phyloP scores from a whole-genome alignment of 129 eudicot species.

The Flaveria sonorensis region DNA sequence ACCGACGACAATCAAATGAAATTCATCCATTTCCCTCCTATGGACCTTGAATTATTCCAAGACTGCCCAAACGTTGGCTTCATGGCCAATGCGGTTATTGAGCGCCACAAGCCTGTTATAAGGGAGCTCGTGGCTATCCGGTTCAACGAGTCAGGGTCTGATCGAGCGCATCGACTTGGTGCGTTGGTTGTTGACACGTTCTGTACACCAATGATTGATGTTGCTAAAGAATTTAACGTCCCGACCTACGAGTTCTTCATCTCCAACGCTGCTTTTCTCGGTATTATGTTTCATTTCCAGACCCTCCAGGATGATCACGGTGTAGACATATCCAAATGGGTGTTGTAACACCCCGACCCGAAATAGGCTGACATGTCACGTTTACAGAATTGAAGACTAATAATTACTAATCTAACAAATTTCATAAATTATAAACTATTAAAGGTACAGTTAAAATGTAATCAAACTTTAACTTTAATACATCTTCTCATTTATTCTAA shows the following conservation, averaged over 20 bases:
- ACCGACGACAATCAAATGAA: conserved; percentile 17
- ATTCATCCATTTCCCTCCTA: conserved; percentile 45
- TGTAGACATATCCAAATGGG: conserved; percentile 36
- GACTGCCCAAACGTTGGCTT: conserved; percentile 31
- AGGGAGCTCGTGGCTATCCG: conserved; percentile 20
- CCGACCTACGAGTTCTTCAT: conserved; percentile 48
- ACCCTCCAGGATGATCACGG: conserved; percentile 38
- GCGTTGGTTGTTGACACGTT: conserved; percentile 61
- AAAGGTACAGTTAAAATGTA: no score
- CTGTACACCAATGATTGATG: conserved; percentile 56
- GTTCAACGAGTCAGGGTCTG: conserved; percentile 5
- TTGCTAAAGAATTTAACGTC: conserved; percentile 48
- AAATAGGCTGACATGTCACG: no score
- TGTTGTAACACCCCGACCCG: no score
- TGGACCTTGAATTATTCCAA: conserved; percentile 31
- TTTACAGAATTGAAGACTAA: no score
- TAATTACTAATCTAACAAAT: no score
- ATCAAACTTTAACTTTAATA: no score
- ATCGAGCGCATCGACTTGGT: conserved; percentile 8
- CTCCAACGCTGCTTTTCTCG: conserved; percentile 47
- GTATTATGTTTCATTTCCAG: conserved; percentile 46
- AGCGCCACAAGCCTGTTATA: conserved; percentile 42
- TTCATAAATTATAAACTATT: no score
- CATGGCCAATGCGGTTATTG: conserved; percentile 31
- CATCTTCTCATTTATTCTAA: no score